phyloP scores from a whole-genome alignment of 805 yeast genomes.

The Yamadazyma sp. region DNA sequence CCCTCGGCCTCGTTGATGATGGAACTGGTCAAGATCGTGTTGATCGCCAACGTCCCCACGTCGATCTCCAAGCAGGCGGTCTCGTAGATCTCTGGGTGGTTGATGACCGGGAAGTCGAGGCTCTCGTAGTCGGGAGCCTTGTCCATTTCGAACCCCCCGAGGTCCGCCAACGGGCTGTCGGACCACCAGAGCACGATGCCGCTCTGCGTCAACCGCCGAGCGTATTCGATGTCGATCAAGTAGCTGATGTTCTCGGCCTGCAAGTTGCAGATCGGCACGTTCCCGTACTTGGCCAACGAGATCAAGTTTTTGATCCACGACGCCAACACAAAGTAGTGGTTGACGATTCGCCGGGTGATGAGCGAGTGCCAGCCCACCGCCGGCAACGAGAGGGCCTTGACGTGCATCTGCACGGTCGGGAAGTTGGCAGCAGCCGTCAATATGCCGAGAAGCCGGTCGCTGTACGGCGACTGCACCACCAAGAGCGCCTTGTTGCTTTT shows the following conservation, averaged over 20 bases:
- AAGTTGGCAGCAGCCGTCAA: constrained; percentile 51
- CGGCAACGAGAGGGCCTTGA: constrained; percentile 60
- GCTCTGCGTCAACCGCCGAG: constrained; percentile 65
- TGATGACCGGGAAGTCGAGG: constrained; percentile 67
- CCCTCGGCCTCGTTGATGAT: constrained; percentile 88
- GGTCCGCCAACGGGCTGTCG: constrained; percentile 71
- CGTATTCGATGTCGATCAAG: constrained; percentile 82
- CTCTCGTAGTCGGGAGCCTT: constrained; percentile 53
- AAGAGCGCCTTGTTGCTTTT: constrained; percentile 64
- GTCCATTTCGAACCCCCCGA: constrained; percentile 78
- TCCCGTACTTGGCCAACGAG: constrained; percentile 65
- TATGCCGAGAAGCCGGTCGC: constrained; percentile 45
- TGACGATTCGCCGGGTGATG: constrained; percentile 61
- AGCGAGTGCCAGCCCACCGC: constrained; percentile 81
- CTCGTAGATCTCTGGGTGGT: constrained; percentile 75
- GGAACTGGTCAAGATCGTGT: constrained; percentile 83
- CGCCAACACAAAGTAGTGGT: constrained; percentile 71
- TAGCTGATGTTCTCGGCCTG: constrained; percentile 74
- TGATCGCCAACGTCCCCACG: constrained; percentile 76
- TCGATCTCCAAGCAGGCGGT: constrained; percentile 77
- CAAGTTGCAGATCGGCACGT: constrained; percentile 84
- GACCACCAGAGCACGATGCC: constrained; percentile 94
- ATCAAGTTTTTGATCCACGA: constrained; percentile 69
- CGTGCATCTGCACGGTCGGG: constrained; percentile 63
- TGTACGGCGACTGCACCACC: constrained; percentile 71